These are phyloP conservation scores for Waltergamsia citrina DNA, from an alignment of 2,329 filamentous ascomycete species.

Conservation along the genomic window DNA sequence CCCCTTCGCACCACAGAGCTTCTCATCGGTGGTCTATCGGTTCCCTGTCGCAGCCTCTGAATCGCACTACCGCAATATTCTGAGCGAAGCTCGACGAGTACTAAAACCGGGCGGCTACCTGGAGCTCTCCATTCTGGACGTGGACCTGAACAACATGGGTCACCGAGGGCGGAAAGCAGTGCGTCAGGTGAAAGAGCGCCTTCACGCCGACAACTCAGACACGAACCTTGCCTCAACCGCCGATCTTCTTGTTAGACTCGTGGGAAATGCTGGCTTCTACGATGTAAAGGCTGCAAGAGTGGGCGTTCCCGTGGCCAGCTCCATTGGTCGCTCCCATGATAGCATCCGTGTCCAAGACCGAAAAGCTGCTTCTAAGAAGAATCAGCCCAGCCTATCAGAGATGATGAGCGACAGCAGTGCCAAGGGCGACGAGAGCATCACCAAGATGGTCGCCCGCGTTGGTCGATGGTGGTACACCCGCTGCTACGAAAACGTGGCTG, in stretches of 20 bases:
- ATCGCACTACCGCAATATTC: slow-evolving; percentile 57
- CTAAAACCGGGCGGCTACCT: slow-evolving; percentile 69
- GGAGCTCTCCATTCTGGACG: slow-evolving; percentile 69
- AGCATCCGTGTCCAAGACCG: slow-evolving; percentile 8
- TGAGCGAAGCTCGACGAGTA: slow-evolving; percentile 69
- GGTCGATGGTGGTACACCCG: slow-evolving; percentile 94
- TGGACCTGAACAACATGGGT: slow-evolving; percentile 78
- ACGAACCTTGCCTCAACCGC: slow-evolving; percentile 51
- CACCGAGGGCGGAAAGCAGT: slow-evolving; percentile 59
- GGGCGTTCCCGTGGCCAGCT: slow-evolving; percentile 61
- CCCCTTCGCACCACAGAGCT: slow-evolving; percentile 68
- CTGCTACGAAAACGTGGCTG: slow-evolving; percentile 71
- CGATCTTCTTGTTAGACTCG: slow-evolving; percentile 53
- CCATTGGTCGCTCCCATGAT: slow-evolving; percentile 23
- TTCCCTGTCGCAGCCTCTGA: slow-evolving; percentile 65
- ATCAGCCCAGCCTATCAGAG: slow-evolving; percentile 54
- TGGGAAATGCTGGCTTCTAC: slow-evolving; percentile 61
- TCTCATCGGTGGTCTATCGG: slow-evolving; percentile 66
- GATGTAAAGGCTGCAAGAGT: slow-evolving; percentile 69
- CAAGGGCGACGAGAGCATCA: slow-evolving; percentile 73
- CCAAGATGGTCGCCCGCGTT: slow-evolving; percentile 84
- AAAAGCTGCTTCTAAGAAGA: slow-evolving; percentile 18
- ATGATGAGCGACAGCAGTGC: slow-evolving; percentile 64
- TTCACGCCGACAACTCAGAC: slow-evolving; percentile 50
- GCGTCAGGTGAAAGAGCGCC: slow-evolving; percentile 60